A percentile compares a stretch with the other conserved stretches of the same genome.
Evolutionary conservation across 805 yeast species (phyloP).

Genomic region (Kazachstania bromeliacearum): DNA sequence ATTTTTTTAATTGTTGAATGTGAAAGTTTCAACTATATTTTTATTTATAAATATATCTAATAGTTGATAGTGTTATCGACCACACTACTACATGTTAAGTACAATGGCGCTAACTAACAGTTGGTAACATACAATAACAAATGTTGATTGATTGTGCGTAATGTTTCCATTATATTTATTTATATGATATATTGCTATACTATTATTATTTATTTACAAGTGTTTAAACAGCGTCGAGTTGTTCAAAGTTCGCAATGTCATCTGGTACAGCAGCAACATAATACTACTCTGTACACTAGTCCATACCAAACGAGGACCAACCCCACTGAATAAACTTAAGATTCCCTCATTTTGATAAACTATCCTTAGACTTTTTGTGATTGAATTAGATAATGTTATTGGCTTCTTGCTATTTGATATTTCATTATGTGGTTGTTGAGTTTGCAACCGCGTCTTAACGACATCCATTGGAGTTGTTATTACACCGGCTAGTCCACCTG

Average conservation of each 20-base stretch:
- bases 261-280: slow-evolving; percentile 83
- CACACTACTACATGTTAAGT: too few species aligned
- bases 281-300: slow-evolving; percentile 90
- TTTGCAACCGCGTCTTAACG: slow-evolving; percentile 85
- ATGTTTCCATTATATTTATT: too few species aligned
- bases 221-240: slow-evolving; percentile 4
- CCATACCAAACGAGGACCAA: slow-evolving; percentile 95
- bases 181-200: too few species aligned
- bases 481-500: slow-evolving; percentile 88
- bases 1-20: too few species aligned
- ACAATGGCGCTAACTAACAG: too few species aligned
- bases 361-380: slow-evolving; percentile 40
- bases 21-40: too few species aligned
- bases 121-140: too few species aligned
- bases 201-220: too few species aligned
- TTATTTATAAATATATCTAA: too few species aligned
- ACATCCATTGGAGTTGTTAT: slow-evolving; percentile 90
- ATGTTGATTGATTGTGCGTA: too few species aligned
- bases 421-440: slow-evolving; percentile 47
- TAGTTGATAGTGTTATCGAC: too few species aligned
- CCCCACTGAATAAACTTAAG: slow-evolving; percentile 79
- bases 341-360: slow-evolving; percentile 69
- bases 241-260: slow-evolving; percentile 44
- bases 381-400: slow-evolving; percentile 32
- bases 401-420: slow-evolving; percentile 9